These are phyloP conservation scores for Ganoderma resinaceum DNA, from an alignment of 1,284 basidiomycete genomes.

Conservation along the genomic window DNA sequence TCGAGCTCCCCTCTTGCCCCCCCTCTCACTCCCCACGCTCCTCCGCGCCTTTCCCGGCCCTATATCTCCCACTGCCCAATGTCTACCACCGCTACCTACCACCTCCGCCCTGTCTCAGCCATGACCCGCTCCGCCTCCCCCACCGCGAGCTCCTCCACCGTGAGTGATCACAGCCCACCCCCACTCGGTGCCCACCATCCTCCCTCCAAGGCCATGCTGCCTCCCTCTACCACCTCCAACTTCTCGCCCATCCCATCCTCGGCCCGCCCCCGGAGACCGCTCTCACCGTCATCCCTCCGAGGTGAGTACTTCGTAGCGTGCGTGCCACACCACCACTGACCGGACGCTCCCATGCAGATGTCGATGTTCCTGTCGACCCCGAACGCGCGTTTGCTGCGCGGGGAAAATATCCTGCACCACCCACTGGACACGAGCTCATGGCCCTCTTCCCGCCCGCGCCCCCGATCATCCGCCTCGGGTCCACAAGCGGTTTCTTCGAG, in stretches of 20 bases:
- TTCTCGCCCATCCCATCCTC: conserved; percentile 30
- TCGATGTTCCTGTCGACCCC: conserved; percentile 58
- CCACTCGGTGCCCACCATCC: conserved; percentile 24
- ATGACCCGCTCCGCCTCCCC: conserved; percentile 34
- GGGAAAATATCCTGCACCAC: conserved; percentile 69
- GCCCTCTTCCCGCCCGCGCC: conserved; percentile 76
- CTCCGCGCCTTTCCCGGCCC: conserved; percentile 10
- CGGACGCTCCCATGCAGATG: conserved; percentile 47
- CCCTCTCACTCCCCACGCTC: conserved; percentile 27
- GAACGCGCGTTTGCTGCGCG: conserved; percentile 49
- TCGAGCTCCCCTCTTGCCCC: conserved; percentile 15
- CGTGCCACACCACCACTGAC: conserved; percentile 20
- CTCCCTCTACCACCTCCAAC: conserved; percentile 21
- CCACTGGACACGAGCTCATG: conserved; percentile 82
- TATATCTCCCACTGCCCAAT: background rate
- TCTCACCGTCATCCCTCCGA: conserved; percentile 50
- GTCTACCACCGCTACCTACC: conserved; percentile 31
- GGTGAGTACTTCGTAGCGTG: conserved; percentile 43
- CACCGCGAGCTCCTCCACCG: conserved; percentile 37
- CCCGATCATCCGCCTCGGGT: conserved; percentile 57
- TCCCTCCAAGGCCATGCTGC: conserved; percentile 23
- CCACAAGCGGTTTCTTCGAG: conserved; percentile 74
- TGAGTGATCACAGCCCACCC: conserved; percentile 37
- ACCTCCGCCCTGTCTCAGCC: conserved; percentile 37
- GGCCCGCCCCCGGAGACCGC: conserved; percentile 33